Conservation (phyloP, 2,329 filamentous ascomycete genomes). For the Ophiostoma pallidulum region DNA sequence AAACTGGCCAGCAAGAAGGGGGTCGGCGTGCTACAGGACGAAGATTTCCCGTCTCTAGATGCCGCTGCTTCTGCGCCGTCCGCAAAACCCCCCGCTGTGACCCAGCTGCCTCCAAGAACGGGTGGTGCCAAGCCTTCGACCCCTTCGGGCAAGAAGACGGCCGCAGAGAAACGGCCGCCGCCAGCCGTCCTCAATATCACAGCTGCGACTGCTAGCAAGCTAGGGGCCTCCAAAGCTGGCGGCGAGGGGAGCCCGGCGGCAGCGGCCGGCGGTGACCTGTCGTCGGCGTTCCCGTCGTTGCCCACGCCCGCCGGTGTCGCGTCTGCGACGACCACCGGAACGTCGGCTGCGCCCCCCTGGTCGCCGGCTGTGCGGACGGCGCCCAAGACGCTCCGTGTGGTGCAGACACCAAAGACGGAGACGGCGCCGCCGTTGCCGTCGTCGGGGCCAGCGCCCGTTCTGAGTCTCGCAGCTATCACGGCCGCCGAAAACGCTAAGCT, state of each 20-base stretch:
- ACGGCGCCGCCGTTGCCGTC: conserved; percentile 28
- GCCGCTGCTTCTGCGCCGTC: conserved; percentile 26
- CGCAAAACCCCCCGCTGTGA: conserved; percentile 22
- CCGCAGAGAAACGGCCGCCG: conserved; percentile 14
- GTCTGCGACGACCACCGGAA: conserved; percentile 11
- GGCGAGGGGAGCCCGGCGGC: conserved; percentile 24
- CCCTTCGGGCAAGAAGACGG: conserved; percentile 27
- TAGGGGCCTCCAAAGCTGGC: conserved; percentile 24
- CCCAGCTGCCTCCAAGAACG: conserved; percentile 14
- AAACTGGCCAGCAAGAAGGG: conserved; percentile 25
- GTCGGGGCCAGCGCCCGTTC: conserved; percentile 17
- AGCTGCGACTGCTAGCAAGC: conserved; percentile 28
- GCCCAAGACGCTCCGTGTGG: conserved; percentile 59
- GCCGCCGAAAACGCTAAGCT: conserved; percentile 16
- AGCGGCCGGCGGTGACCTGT: no score
- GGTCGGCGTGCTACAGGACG: conserved; percentile 42
- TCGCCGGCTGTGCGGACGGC: conserved; percentile 43
- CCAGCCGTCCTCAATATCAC: conserved; percentile 40
- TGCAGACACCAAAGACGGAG: conserved; percentile 57
- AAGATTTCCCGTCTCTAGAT: conserved; percentile 54
- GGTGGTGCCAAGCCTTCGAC: conserved; percentile 27
- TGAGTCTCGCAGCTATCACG: conserved; percentile 19
- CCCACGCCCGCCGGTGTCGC: conserved; percentile 40
- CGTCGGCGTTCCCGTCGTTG: conserved; percentile 42
- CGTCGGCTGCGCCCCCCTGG: conserved; percentile 36